Evolutionary conservation across 371 early-diverging fungal species (phyloP).

Genomic region (Nosema granulosis): DNA sequence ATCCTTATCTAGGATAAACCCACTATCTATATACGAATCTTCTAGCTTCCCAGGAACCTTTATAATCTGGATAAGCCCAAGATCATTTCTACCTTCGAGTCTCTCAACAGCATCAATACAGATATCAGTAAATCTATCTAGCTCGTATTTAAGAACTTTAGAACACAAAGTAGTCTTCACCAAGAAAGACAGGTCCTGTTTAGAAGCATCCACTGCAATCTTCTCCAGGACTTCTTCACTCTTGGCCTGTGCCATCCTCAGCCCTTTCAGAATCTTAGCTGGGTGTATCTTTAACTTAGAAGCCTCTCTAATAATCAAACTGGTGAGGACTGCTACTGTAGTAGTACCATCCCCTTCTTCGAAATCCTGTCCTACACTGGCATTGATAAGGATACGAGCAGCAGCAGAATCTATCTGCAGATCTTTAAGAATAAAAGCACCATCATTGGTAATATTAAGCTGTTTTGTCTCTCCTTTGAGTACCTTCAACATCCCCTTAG

Average conservation of each 20-base stretch:
- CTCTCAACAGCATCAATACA: constrained; percentile 87
- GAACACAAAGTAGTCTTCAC: constrained; percentile 93
- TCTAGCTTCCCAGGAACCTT: constrained; percentile 89
- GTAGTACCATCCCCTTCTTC: constrained; percentile 99
- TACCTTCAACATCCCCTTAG: constrained; percentile 81
- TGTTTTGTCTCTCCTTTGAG: constrained; percentile 74
- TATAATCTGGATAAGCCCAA: constrained; percentile 96
- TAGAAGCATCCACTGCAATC: constrained; percentile 75
- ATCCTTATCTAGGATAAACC: constrained; percentile 94
- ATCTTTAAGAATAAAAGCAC: constrained; percentile 96
- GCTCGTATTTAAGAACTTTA: constrained; percentile 89
- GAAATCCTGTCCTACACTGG: constrained; percentile 95
- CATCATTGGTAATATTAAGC: constrained; percentile 95
- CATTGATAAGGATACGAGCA: constrained; percentile 84
- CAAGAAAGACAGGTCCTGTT: constrained; percentile 56
- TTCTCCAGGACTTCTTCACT: constrained; percentile 79
- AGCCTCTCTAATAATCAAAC: constrained; percentile 89
- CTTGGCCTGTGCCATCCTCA: constrained; percentile 78
- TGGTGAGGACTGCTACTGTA: constrained; percentile 91
- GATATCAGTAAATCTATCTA: constrained; percentile 86
- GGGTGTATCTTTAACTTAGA: constrained; percentile 93
- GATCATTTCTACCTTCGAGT: constrained; percentile 68
- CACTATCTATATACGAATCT: constrained; percentile 92
- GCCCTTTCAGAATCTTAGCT: constrained; percentile 92
- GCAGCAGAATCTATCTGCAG: constrained; percentile 93